phyloP scores from a whole-genome alignment of 345 rosid genomes.

The Eutrema japonicum region DNA sequence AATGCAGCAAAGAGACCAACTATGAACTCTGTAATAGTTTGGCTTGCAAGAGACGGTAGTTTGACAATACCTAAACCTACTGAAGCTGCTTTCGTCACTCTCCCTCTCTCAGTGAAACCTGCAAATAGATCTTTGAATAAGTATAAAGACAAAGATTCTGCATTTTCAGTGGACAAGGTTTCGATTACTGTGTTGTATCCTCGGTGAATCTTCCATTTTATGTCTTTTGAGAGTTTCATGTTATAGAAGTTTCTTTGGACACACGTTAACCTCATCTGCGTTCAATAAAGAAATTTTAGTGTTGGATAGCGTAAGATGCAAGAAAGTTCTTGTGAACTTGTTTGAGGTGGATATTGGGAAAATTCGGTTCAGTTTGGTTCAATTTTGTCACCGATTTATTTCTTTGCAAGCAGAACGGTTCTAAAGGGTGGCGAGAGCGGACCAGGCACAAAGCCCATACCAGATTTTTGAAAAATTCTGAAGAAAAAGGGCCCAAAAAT shows the following conservation, averaged over 20 bases:
- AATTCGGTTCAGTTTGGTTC: slow-evolving; percentile 2
- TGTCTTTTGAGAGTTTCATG: background rate
- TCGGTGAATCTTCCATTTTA: slow-evolving; percentile 23
- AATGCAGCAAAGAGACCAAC: slow-evolving; percentile 55
- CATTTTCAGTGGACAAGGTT: slow-evolving; percentile 22
- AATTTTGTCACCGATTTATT: background rate
- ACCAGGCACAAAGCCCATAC: no score
- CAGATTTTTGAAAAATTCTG: no score
- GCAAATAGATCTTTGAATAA: background rate
- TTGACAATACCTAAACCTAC: slow-evolving; percentile 49
- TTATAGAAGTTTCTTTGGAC: no score
- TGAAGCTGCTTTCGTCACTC: slow-evolving; percentile 50
- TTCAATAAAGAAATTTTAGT: background rate
- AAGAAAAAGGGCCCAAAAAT: no score
- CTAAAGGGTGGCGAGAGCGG: no score
- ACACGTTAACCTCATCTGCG: background rate
- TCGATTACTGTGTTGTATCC: slow-evolving; percentile 35
- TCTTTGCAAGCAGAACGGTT: no score
- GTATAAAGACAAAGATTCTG: background rate
- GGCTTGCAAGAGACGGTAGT: slow-evolving; percentile 53
- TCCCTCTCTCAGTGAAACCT: slow-evolving; percentile 21
- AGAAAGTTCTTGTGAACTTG: background rate
- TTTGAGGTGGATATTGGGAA: background rate
- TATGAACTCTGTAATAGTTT: slow-evolving; percentile 50
- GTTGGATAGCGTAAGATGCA: slow-evolving; percentile 17